Base-by-base conservation (phyloP, 2,329 filamentous ascomycete species). In the Microsporum canis region DNA sequence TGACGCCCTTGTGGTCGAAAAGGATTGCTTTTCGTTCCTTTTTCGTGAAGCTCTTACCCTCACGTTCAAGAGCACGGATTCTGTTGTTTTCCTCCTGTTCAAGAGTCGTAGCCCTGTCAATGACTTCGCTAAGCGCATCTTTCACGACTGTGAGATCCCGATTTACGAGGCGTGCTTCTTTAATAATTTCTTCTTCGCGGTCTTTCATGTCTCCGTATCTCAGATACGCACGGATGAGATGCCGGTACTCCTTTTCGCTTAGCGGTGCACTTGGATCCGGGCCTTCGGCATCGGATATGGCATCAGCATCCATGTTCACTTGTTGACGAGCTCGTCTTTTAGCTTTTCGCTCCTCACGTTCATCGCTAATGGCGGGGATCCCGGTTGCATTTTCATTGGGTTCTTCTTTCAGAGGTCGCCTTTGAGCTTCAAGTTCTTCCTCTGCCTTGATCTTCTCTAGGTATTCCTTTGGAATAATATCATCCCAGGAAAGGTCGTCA, bases 21-120 rank as follows among this genome's bases (percentile, higher is more conserved):
- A 99, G 79, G 17, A 99, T 89, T 0, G 94, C 94, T 75, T 99
- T 99, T 74, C 90, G 90, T 71, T 99, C 94, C 74, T 99, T 99
- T 78, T 97, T 96, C 0, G 92, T 95, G 60, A 95, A 76, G 1
- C 85, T 82, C 71, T 94, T 95, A 70, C 89, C 89, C 65, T 88
- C 79, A 27, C 79, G 84, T 73, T 94, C 89, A 67, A 86, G 72
- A 12, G 81, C 81, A 62, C 82, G 80, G 60, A 87, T 77, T 62
- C 83, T 79, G 36, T 80, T 79, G 55, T 81, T 77, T 64, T 96
- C 90, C 69, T 91, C 89, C 64, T 88, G 85, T 38, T 91, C 83
- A 17, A 95, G 81, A 33, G 77, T 71, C 62, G 84, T 84, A 27
- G 86, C 85, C 64, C 83, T 88, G 67, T 90, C 87, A 38, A 89